Evolutionary conservation across 2,329 filamentous ascomycete species (phyloP).

Genomic region (Monosporascus sp.): DNA sequence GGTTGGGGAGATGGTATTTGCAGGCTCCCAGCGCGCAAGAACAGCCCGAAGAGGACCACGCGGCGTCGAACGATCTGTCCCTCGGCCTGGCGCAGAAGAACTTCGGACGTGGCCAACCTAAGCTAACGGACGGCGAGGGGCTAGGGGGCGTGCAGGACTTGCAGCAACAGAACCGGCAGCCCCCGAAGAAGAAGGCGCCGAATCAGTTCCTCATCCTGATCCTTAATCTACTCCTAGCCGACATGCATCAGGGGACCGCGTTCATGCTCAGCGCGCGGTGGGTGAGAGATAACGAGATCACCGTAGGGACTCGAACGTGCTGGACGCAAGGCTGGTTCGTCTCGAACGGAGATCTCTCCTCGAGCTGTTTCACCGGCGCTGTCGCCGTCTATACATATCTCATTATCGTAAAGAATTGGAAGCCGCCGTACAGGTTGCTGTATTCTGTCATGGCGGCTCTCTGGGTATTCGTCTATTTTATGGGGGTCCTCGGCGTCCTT

Average conservation of each 20-base stretch:
- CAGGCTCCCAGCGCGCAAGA: constrained; percentile 10
- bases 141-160: neutral
- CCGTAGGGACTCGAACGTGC: constrained; percentile 50
- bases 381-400: constrained; percentile 65
- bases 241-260: constrained; percentile 59
- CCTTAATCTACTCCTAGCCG: constrained; percentile 63
- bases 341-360: constrained; percentile 60
- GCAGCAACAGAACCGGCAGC: neutral
- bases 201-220: constrained; percentile 68
- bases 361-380: constrained; percentile 60
- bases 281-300: constrained; percentile 47
- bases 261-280: constrained; percentile 60
- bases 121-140: constrained; percentile 7
- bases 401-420: constrained; percentile 52
- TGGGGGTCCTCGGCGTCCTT: constrained; percentile 47
- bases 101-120: constrained; percentile 9
- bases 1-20: constrained; percentile 30
- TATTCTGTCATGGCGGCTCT: constrained; percentile 40
- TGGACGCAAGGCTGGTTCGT: constrained; percentile 64
- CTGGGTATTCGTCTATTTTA: constrained; percentile 56
- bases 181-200: constrained; percentile 29
- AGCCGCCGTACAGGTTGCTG: constrained; percentile 45
- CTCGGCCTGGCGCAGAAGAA: constrained; percentile 13
- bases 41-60: constrained; percentile 9
- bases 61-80: constrained; percentile 10